Base-by-base conservation (phyloP, 2,329 filamentous ascomycete genomes). In the Colletotrichum magnum region DNA sequence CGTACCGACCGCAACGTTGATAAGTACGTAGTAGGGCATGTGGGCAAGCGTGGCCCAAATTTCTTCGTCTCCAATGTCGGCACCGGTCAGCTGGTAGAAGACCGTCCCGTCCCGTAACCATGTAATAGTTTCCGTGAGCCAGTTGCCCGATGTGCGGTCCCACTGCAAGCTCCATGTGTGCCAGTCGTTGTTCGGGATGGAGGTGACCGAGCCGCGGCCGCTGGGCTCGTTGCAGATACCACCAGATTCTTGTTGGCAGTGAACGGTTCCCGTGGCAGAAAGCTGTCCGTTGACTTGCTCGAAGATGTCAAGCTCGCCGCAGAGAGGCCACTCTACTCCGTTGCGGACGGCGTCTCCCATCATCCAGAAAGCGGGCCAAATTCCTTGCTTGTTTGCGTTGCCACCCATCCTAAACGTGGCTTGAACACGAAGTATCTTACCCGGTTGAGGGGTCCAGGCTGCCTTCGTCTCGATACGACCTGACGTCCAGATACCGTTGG, bases 341-440 rank as follows among this genome's bases (percentile, higher is more conserved):
- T 82, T 78, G 28, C 85, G 83, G 63, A 85, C 79, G 12, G 82
- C 75, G 58, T 88, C 81, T 48, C 87, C 87, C 16, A 89, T 80
- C 69, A 88, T 79, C 87, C 87, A 89, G 73, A 89, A 89, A 0
- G 87, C 87, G 0, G 87, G 87, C 87, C 87, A 89, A 58, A 89
- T 80, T 5, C 88, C 88, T 72, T 87, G 81, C 76, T 88, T 86
- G 51, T 76, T 75, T 1, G 75, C 50, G 75, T 83, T 83, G 68
- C 73, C 73, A 13, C 85, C 88, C 54, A 88, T 79, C 43, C 85
- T 83, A 53, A 89, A 77, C 26, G 76, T 75, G 5, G 83, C 81
- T 68, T 88, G 83, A 32, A 85, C 77, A 48, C 81, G 77, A 24
- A 85, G 88, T 36, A 84, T 73, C 68, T 81, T 82, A 70, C 86